Evolutionary conservation across 2,329 filamentous ascomycete species (phyloP).

Genomic region (Monosporascus sp.): DNA sequence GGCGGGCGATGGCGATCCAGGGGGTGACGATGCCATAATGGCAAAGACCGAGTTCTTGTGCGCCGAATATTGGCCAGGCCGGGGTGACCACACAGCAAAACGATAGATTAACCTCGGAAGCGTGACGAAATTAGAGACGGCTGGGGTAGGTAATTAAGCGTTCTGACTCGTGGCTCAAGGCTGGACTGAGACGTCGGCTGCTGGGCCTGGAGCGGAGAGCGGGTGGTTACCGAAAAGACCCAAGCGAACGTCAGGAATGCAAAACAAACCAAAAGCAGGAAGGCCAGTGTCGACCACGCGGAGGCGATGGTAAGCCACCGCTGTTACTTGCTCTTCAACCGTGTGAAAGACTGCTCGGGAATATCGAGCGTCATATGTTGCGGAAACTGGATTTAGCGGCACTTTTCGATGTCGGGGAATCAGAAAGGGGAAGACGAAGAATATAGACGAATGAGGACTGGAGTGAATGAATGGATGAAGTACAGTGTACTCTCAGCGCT

Average conservation of each 20-base stretch:
- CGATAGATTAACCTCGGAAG: not conserved
- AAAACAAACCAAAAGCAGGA: conserved; percentile 10
- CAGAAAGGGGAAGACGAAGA: not conserved
- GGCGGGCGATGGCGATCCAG: conserved; percentile 55
- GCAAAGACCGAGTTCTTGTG: conserved; percentile 18
- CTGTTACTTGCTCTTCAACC: not conserved
- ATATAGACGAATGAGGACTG: too few species aligned
- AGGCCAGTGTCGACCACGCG: conserved; percentile 1
- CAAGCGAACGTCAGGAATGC: conserved; percentile 5
- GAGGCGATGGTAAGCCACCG: not conserved
- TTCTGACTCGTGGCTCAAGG: not conserved
- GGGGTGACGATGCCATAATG: conserved; percentile 64
- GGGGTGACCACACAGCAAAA: not conserved
- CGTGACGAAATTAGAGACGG: not conserved
- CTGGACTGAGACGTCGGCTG: not conserved
- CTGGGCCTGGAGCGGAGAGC: not conserved
- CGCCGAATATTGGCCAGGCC: conserved; percentile 5
- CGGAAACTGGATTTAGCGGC: not conserved
- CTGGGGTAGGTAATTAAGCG: not conserved
- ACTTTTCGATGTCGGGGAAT: conserved; percentile 1
- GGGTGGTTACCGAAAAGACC: not conserved
- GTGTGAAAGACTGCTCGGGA: conserved; percentile 12
- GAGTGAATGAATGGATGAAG: too few species aligned
- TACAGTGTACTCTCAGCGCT: too few species aligned
- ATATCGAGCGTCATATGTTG: conserved; percentile 20